phyloP scores from a whole-genome alignment of 2,329 filamentous ascomycete species.

The Talaromyces sp. region DNA sequence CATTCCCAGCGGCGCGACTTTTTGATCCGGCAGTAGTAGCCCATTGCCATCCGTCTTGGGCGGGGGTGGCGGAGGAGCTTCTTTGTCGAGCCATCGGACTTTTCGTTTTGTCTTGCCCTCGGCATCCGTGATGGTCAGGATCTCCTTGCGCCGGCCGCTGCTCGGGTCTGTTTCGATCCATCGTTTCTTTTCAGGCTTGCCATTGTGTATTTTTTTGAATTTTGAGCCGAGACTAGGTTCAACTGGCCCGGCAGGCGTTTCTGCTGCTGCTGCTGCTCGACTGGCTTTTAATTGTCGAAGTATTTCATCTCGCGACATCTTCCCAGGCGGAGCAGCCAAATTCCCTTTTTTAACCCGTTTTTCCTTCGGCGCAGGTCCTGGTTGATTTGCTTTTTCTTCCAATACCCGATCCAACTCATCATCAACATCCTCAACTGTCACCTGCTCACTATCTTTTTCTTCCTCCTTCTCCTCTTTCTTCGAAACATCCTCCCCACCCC shows the following conservation, averaged over 20 bases:
- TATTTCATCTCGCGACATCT: constrained; percentile 54
- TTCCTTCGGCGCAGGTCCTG: constrained; percentile 25
- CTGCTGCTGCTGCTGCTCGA: constrained; percentile 33
- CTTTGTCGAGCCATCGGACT: constrained; percentile 47
- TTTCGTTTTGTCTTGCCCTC: constrained; percentile 59
- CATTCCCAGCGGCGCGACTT: constrained; percentile 45
- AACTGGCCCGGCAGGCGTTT: constrained; percentile 29
- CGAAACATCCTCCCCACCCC: constrained; percentile 51
- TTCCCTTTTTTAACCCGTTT: constrained; percentile 48
- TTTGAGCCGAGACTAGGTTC: constrained; percentile 48
- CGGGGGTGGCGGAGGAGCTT: constrained; percentile 9
- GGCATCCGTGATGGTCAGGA: constrained; percentile 53
- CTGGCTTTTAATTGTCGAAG: constrained; percentile 54
- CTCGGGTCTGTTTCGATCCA: constrained; percentile 51
- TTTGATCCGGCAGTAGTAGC: constrained; percentile 39
- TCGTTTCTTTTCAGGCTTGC: constrained; percentile 43
- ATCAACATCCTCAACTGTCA: constrained; percentile 49
- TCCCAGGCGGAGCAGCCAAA: constrained; percentile 42
- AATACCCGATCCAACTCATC: constrained; percentile 49
- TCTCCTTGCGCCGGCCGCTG: constrained; percentile 46
- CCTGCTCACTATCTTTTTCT: constrained; percentile 14
- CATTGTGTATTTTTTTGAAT: constrained; percentile 49
- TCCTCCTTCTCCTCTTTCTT: constrained; percentile 24
- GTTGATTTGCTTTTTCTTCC: constrained; percentile 30
- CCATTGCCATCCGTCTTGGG: constrained; percentile 14